A percentile compares a stretch with the other conserved stretches of the same genome.
Evolutionary conservation across 2,329 filamentous ascomycete genomes (phyloP).

Genomic region (Pseudogymnoascus sp.): DNA sequence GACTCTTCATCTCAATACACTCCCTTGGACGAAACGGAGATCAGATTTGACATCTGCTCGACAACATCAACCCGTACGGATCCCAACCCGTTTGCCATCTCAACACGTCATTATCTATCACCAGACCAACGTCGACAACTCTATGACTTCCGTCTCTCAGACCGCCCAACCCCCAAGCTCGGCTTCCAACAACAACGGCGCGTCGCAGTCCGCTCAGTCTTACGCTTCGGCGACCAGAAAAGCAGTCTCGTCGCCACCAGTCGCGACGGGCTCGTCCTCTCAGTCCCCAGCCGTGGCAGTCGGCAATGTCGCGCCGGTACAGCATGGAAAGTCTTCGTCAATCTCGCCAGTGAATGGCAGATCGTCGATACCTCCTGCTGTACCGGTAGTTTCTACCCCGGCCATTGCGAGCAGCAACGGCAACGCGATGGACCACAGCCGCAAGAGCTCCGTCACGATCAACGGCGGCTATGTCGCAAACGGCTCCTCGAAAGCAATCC

Average conservation of each 20-base stretch:
- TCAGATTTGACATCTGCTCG: constrained; percentile 19
- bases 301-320: constrained; percentile 43
- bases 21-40: constrained; percentile 1
- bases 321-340: constrained; percentile 57
- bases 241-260: constrained; percentile 50
- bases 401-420: constrained; percentile 64
- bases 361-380: constrained; percentile 59
- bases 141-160: constrained; percentile 30
- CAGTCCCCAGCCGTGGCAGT: constrained; percentile 47
- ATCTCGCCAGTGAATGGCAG: constrained; percentile 82
- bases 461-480: constrained; percentile 72
- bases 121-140: constrained; percentile 8
- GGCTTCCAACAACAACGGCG: constrained; percentile 49
- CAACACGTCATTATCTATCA: constrained; percentile 4
- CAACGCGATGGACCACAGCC: constrained; percentile 59
- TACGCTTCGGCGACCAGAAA: constrained; percentile 64
- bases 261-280: constrained; percentile 49
- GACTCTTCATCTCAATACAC: neutral
- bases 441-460: constrained; percentile 89
- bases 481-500: constrained; percentile 62
- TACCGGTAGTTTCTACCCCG: constrained; percentile 51
- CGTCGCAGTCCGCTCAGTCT: constrained; percentile 48
- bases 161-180: constrained; percentile 28
- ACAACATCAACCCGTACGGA: constrained; percentile 1
- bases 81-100: constrained; percentile 8